Evolutionary conservation across 2,329 filamentous ascomycete species (phyloP).

Genomic region (Spiromastix sp.): DNA sequence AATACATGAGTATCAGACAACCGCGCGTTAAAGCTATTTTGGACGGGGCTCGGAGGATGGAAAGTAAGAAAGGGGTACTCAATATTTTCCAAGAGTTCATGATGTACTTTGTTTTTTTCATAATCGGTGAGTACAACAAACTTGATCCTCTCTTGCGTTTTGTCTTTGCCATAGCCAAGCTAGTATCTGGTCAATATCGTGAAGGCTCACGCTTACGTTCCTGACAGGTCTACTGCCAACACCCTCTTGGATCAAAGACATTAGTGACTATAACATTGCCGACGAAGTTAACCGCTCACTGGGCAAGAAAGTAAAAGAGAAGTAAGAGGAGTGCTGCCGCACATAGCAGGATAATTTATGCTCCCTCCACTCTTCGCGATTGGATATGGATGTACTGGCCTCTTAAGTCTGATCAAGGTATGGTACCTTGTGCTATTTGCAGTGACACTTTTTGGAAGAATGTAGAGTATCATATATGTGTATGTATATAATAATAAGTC

Average conservation of each 20-base stretch:
- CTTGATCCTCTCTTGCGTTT: too few species aligned
- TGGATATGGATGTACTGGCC: too few species aligned
- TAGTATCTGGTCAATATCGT: too few species aligned
- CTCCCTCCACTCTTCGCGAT: too few species aligned
- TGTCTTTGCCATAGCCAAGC: too few species aligned
- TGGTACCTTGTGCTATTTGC: too few species aligned
- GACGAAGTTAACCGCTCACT: constrained; percentile 9
- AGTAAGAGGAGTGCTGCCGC: neutral
- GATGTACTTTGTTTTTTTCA: constrained; percentile 29
- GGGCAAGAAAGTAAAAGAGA: neutral
- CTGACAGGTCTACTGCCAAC: constrained; percentile 8
- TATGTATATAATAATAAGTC: too few species aligned
- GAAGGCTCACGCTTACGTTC: too few species aligned
- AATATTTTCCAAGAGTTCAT: constrained; percentile 23
- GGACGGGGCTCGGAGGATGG: constrained; percentile 21
- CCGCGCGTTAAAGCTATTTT: constrained; percentile 26
- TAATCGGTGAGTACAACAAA: constrained; percentile 20
- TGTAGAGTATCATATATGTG: too few species aligned
- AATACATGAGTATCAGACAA: constrained; percentile 25
- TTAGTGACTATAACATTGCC: constrained; percentile 10
- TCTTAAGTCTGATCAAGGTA: too few species aligned
- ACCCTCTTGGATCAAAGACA: constrained; percentile 8
- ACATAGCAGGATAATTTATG: too few species aligned
- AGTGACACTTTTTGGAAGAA: too few species aligned
- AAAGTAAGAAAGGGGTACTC: constrained; percentile 26